phyloP scores from a whole-genome alignment of 108 stramenopile genomes.

The Skeletonema potamos region DNA sequence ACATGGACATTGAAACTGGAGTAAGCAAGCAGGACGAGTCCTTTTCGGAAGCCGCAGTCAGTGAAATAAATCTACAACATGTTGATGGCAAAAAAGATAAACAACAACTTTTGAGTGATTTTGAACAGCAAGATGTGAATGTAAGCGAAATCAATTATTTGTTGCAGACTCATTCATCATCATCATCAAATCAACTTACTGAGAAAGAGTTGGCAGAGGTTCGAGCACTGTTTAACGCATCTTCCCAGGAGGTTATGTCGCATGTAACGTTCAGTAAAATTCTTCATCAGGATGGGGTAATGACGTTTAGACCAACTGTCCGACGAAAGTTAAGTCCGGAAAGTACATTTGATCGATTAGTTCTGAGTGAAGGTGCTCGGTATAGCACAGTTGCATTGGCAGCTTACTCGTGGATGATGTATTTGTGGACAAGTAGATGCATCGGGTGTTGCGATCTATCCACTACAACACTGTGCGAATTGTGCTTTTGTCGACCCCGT shows the following conservation, averaged over 20 bases:
- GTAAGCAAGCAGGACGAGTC: neutral
- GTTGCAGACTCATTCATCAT: neutral
- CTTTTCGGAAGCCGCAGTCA: neutral
- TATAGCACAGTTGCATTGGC: constrained; percentile 79
- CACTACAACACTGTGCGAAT: constrained; percentile 4
- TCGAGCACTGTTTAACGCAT: neutral
- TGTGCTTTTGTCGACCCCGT: constrained; percentile 9
- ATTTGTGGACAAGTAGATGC: constrained; percentile 78
- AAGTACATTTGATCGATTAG: constrained; percentile 53
- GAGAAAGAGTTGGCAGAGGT: neutral
- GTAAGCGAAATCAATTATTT: neutral
- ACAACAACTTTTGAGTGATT: neutral
- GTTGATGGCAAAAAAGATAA: neutral
- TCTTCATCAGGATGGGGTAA: neutral
- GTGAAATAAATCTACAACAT: neutral
- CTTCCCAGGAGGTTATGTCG: neutral
- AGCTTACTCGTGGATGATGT: constrained; percentile 90
- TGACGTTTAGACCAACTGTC: constrained; percentile 20
- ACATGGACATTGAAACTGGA: neutral
- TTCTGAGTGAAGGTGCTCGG: constrained; percentile 78
- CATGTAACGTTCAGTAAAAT: neutral
- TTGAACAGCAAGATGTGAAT: neutral
- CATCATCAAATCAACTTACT: neutral
- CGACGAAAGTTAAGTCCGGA: constrained; percentile 47
- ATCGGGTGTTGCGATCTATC: constrained; percentile 58